These are phyloP conservation scores for Phytopythium boreale DNA, from an alignment of 352 stramenopile species.

Conservation along the genomic window DNA sequence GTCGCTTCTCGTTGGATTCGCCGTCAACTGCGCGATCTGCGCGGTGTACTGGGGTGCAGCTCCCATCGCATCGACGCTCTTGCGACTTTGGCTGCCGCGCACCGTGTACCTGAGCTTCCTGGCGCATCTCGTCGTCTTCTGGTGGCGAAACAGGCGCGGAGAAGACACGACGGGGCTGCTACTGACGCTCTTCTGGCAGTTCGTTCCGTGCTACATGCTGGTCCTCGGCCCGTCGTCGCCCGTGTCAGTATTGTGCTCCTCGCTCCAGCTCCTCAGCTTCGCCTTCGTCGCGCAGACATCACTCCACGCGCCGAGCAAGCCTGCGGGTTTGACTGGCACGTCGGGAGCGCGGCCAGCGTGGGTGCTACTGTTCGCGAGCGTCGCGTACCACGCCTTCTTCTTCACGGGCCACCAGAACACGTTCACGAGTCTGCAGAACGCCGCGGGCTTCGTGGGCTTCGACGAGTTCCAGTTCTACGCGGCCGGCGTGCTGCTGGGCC, in stretches of 20 bases:
- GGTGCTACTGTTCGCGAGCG: conserved; percentile 55
- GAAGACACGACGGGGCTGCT: neutral
- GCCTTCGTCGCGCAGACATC: conserved; percentile 14
- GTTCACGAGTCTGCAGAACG: conserved; percentile 91
- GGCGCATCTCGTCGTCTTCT: conserved; percentile 11
- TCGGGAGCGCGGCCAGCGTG: conserved; percentile 16
- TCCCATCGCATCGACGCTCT: conserved; percentile 28
- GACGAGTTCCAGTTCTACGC: conserved; percentile 82
- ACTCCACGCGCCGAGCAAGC: neutral
- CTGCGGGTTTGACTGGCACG: neutral
- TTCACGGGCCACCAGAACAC: conserved; percentile 86
- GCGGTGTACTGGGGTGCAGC: conserved; percentile 48
- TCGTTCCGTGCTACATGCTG: conserved; percentile 50
- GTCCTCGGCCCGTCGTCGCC: conserved; percentile 67
- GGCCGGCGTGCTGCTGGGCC: conserved; percentile 67
- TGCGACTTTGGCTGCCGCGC: conserved; percentile 58
- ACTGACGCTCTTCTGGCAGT: conserved; percentile 30
- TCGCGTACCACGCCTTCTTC: conserved; percentile 79
- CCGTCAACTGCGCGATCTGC: conserved; percentile 27
- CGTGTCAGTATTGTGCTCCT: conserved; percentile 40
- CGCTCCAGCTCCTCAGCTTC: conserved; percentile 49
- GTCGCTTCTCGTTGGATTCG: neutral
- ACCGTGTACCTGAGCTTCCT: conserved; percentile 44
- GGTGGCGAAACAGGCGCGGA: neutral
- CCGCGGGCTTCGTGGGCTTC: conserved; percentile 85